Percentiles rank a stretch among this genome's conserved stretches.
These are phyloP conservation scores for Vanrija humicola DNA, from an alignment of 1,284 basidiomycete species.

Conservation along the genomic window DNA sequence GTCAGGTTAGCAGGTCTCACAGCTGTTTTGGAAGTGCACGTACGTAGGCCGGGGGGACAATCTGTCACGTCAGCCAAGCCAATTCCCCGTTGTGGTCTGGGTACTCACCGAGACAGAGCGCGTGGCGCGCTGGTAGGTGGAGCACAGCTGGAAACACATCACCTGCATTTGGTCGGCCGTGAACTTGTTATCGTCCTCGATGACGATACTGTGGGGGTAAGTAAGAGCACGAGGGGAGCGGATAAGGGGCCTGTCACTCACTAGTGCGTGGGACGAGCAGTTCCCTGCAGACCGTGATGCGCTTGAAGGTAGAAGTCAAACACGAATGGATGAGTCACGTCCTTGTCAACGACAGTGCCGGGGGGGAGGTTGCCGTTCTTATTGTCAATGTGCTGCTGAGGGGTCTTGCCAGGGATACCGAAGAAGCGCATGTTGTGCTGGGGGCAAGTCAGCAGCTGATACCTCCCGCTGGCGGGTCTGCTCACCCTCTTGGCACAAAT, in stretches of 20 bases:
- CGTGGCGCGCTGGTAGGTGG: constrained; percentile 49
- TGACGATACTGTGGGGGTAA: constrained; percentile 24
- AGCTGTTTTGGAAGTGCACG: constrained; percentile 16
- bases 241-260: constrained; percentile 4
- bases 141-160: constrained; percentile 46
- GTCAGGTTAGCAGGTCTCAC: background rate
- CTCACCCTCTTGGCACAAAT: constrained; percentile 45
- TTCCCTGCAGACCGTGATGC: constrained; percentile 46
- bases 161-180: constrained; percentile 41
- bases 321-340: constrained; percentile 49
- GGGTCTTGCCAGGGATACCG: constrained; percentile 7
- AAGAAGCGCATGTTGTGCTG: constrained; percentile 52
- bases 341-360: constrained; percentile 45
- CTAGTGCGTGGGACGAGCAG: constrained; percentile 51
- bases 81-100: no score
- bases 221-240: constrained; percentile 5
- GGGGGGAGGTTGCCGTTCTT: constrained; percentile 49
- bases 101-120: constrained; percentile 43
- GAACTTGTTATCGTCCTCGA: constrained; percentile 40
- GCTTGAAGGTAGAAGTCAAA: constrained; percentile 47
- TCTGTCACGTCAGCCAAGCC: constrained; percentile 9
- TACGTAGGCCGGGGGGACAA: constrained; percentile 48
- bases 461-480: background rate
- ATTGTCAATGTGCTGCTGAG: constrained; percentile 5
- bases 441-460: background rate